Evolutionary conservation across 331 rosid species (phyloP).

Genomic region (Quercus lobata): DNA sequence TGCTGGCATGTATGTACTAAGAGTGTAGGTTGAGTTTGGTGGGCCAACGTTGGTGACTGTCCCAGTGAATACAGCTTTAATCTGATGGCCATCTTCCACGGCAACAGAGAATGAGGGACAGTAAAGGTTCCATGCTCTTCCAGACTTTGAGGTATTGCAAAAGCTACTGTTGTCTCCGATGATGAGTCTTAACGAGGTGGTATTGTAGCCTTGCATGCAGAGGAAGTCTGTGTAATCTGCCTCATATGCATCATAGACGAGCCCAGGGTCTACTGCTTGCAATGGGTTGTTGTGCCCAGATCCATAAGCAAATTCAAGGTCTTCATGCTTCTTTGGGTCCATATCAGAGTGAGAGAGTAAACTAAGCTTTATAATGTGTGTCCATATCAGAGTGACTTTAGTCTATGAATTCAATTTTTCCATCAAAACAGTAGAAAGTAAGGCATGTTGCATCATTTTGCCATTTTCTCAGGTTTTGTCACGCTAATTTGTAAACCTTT

Average conservation of each 20-base stretch:
- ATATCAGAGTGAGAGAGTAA: background rate
- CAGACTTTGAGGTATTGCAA: background rate
- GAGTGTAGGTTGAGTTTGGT: conserved; percentile 19
- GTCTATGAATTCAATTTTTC: no score
- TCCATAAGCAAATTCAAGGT: conserved; percentile 18
- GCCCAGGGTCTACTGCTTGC: conserved; percentile 7
- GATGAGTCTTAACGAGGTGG: conserved; percentile 3
- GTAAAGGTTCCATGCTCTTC: conserved; percentile 31
- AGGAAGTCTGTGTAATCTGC: conserved; percentile 12
- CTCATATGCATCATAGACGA: conserved; percentile 7
- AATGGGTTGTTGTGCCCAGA: conserved; percentile 18
- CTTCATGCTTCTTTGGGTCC: conserved; percentile 9
- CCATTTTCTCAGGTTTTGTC: background rate
- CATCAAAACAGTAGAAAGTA: background rate
- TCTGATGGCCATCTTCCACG: conserved; percentile 13
- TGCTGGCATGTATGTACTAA: background rate
- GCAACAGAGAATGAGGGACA: conserved; percentile 27
- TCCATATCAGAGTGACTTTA: background rate
- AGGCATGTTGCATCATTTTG: background rate
- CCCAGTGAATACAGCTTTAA: conserved; percentile 7
- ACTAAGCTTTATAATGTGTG: background rate
- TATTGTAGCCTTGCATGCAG: conserved; percentile 25
- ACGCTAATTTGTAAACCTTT: no score
- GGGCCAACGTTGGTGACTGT: conserved; percentile 30
- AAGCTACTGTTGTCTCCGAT: conserved; percentile 5